Evolutionary conservation across 1,139 yeast genomes (phyloP).

Genomic region (Chernovozyma sophiae-reginae): DNA sequence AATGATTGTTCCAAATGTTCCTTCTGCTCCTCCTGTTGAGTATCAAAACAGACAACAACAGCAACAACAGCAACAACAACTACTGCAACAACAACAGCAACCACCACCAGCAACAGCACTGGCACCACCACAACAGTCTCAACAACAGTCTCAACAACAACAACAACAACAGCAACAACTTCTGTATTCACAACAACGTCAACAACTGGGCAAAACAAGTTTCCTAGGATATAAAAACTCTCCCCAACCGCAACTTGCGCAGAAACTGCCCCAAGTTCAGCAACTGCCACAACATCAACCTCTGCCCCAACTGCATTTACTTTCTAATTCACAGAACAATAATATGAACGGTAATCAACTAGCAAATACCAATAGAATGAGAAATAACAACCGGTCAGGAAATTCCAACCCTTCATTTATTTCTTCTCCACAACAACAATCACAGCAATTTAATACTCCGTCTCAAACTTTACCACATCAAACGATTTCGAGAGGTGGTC

Average conservation of each 20-base stretch:
- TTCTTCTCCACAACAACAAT: conserved; percentile 20
- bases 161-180: conserved; percentile 7
- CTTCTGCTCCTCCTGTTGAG: conserved; percentile 23
- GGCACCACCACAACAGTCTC: conserved; percentile 7
- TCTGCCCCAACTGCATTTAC: background rate
- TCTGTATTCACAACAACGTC: background rate
- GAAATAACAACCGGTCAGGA: background rate
- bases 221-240: conserved; percentile 2
- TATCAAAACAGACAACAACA: conserved; percentile 12
- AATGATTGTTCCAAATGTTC: conserved; percentile 34
- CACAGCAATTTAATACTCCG: conserved; percentile 11
- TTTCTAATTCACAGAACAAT: background rate
- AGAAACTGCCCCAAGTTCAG: conserved; percentile 1
- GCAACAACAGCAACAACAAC: conserved; percentile 8
- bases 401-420: conserved; percentile 1
- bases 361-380: background rate
- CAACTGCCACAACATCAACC: conserved; percentile 2
- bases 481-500: conserved; percentile 15
- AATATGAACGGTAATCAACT: too few relatives aligned
- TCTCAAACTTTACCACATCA: conserved; percentile 7
- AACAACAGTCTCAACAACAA: conserved; percentile 8
- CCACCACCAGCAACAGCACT: background rate
- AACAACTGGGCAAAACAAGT: background rate
- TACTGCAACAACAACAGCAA: conserved; percentile 7
- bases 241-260: conserved; percentile 5